These are phyloP conservation scores for Brassica napus DNA, from an alignment of 345 rosid species.

Conservation along the genomic window DNA sequence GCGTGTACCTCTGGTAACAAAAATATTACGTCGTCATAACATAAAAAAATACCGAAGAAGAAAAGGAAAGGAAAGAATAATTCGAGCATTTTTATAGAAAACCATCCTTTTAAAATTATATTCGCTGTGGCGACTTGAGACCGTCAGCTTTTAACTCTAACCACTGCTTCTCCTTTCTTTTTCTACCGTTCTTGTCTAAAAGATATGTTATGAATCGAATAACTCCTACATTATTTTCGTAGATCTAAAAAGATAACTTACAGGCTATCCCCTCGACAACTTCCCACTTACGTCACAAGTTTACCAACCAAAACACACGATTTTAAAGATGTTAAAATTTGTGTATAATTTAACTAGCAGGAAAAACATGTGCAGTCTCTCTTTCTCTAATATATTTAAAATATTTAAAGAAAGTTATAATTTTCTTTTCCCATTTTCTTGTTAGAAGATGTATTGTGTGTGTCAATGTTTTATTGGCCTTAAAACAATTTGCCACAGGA, in stretches of 20 bases:
- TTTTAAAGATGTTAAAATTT: not conserved
- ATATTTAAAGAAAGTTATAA: not conserved
- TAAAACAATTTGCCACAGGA: not conserved
- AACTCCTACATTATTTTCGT: not conserved
- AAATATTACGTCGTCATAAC: constrained; percentile 14
- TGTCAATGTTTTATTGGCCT: not conserved
- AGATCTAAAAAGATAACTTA: not conserved
- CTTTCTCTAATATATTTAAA: not conserved
- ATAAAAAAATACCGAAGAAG: not conserved
- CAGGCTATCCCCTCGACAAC: not conserved
- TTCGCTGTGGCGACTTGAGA: constrained; percentile 33
- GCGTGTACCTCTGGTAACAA: constrained; percentile 20
- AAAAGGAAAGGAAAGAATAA: constrained; percentile 8
- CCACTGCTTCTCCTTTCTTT: not conserved
- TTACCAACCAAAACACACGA: not conserved
- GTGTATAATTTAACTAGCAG: not conserved
- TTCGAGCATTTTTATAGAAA: not conserved
- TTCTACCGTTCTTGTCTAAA: constrained; percentile 11
- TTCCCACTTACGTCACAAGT: not conserved
- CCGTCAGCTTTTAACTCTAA: constrained; percentile 29
- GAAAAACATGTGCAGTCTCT: not conserved
- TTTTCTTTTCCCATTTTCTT: not conserved
- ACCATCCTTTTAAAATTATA: constrained; percentile 22
- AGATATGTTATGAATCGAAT: not conserved
- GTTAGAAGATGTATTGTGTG: not conserved